Conservation (phyloP, 768 basidiomycete species). For the Mycena alexandri region DNA sequence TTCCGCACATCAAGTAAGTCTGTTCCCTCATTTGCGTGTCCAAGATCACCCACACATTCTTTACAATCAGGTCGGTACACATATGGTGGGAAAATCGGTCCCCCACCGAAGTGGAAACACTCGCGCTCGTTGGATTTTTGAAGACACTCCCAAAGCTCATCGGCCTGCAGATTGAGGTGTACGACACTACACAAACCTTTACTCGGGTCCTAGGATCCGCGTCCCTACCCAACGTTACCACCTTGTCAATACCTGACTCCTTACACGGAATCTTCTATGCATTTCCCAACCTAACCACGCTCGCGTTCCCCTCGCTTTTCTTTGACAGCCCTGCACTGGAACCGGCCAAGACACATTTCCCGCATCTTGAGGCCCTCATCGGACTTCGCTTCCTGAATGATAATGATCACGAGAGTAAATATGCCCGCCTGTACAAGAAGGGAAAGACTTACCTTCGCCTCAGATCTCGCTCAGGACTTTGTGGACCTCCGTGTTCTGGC, state of each 20-base stretch:
- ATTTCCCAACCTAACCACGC: conserved; percentile 19
- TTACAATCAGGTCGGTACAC: conserved; percentile 13
- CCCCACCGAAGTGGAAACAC: not conserved
- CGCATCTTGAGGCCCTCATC: conserved; percentile 8
- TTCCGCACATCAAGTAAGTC: conserved; percentile 23
- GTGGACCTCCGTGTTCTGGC: not conserved
- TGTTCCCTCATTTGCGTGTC: not conserved
- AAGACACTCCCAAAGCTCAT: conserved; percentile 1
- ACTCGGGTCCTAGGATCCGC: not conserved
- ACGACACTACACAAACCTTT: not conserved
- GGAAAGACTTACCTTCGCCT: not conserved
- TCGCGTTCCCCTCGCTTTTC: not conserved
- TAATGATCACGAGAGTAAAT: not conserved
- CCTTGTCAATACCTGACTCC: not conserved
- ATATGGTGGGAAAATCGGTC: not conserved
- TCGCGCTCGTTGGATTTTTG: conserved; percentile 6
- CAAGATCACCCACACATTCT: not conserved
- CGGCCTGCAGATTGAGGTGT: not conserved
- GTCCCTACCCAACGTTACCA: not conserved
- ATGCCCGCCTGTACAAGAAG: too few relatives aligned
- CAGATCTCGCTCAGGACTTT: not conserved
- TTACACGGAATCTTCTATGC: not conserved
- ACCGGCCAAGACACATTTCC: not conserved
- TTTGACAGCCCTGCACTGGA: not conserved
- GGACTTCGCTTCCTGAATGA: not conserved